Evolutionary conservation across 768 basidiomycete species (phyloP).

Genomic region (Hypholoma sublateritium): DNA sequence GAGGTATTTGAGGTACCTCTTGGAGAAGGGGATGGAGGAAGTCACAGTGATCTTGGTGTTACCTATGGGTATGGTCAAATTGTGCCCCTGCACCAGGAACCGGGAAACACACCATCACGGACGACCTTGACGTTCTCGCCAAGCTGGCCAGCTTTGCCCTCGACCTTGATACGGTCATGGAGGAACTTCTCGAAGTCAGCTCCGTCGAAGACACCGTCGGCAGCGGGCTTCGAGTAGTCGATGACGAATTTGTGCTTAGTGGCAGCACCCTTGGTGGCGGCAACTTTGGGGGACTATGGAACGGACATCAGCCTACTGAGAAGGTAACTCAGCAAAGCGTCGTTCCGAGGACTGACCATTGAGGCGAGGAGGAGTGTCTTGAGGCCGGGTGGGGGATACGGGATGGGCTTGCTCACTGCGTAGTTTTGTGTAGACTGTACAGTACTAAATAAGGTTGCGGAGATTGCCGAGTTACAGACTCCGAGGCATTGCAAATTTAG

Average conservation of each 20-base stretch:
- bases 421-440: constrained; percentile 48
- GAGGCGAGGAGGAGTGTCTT: constrained; percentile 29
- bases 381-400: constrained; percentile 6
- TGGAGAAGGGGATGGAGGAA: constrained; percentile 89
- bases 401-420: background rate
- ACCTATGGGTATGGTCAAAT: constrained; percentile 37
- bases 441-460: constrained; percentile 44
- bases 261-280: constrained; percentile 53
- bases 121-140: constrained; percentile 86
- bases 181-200: constrained; percentile 81
- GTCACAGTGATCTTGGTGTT: constrained; percentile 83
- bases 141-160: constrained; percentile 88
- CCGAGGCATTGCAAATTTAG: constrained; percentile 16
- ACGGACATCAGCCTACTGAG: constrained; percentile 83
- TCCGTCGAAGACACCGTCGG: constrained; percentile 57
- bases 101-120: constrained; percentile 69
- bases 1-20: constrained; percentile 97
- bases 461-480: constrained; percentile 12
- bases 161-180: constrained; percentile 92
- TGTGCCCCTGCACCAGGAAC: background rate
- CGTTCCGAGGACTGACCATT: constrained; percentile 72
- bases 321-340: constrained; percentile 88
- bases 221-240: constrained; percentile 83
- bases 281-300: constrained; percentile 55
- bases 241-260: constrained; percentile 76